A percentile compares a stretch with the other conserved stretches of the same genome.
Evolutionary conservation across 768 basidiomycete species (phyloP).

Genomic region (Lepiota venenata): DNA sequence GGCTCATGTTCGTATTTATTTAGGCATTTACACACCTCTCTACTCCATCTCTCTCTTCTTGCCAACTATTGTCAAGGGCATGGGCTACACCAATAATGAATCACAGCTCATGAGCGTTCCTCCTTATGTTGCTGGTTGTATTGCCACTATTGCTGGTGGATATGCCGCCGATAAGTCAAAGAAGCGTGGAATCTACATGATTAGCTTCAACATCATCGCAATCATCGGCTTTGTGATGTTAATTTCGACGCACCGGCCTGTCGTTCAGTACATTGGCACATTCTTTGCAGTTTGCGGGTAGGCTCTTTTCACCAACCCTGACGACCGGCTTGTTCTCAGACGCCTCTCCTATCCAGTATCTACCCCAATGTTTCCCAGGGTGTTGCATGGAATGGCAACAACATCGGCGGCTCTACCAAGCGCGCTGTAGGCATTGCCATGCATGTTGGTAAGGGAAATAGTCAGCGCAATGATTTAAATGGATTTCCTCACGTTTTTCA

Average conservation of each 20-base stretch:
- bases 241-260: conserved; percentile 22
- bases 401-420: conserved; percentile 29
- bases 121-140: conserved; percentile 26
- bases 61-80: conserved; percentile 26
- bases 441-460: conserved; percentile 22
- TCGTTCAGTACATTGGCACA: conserved; percentile 27
- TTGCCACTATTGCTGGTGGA: conserved; percentile 24
- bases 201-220: conserved; percentile 23
- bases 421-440: conserved; percentile 31
- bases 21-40: conserved; percentile 27
- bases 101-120: conserved; percentile 31
- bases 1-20: not conserved
- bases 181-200: conserved; percentile 26
- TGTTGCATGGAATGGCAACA: conserved; percentile 32
- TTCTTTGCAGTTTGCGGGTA: conserved; percentile 29
- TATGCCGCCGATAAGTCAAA: conserved; percentile 21
- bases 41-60: conserved; percentile 30
- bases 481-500: not conserved
- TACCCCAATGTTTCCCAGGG: conserved; percentile 29
- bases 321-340: not conserved
- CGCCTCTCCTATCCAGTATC: conserved; percentile 18
- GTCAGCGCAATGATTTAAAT: conserved; percentile 6
- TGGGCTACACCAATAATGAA: conserved; percentile 24
- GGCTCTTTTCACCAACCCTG: conserved; percentile 4
- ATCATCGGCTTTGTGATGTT: conserved; percentile 25